Conservation (phyloP, 192 early-diverging fungal species). For the Umbelopsis vinacea region DNA sequence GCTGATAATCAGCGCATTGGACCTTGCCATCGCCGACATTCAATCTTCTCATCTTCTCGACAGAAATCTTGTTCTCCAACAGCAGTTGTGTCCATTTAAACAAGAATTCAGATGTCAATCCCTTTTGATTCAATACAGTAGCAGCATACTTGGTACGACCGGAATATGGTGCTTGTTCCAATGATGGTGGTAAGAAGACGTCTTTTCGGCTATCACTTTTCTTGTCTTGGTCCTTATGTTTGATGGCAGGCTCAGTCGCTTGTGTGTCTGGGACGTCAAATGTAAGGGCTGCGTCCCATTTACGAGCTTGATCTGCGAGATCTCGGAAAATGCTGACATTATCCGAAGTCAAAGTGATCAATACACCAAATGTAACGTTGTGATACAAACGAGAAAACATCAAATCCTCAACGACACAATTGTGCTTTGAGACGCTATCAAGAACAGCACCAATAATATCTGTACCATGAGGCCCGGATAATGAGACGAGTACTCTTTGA, state of each 20-base stretch:
- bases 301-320: conserved; percentile 71
- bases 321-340: conserved; percentile 81
- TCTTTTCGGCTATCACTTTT: conserved; percentile 19
- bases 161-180: conserved; percentile 87
- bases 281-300: conserved; percentile 85
- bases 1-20: conserved; percentile 82
- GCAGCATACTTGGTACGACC: conserved; percentile 86
- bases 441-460: conserved; percentile 89
- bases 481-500: conserved; percentile 81
- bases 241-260: conserved; percentile 55
- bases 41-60: conserved; percentile 87
- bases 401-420: conserved; percentile 85
- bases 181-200: conserved; percentile 47
- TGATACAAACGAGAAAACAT: conserved; percentile 88
- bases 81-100: conserved; percentile 82
- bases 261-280: conserved; percentile 78
- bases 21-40: conserved; percentile 63
- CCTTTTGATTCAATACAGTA: conserved; percentile 84
- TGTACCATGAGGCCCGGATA: conserved; percentile 88
- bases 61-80: conserved; percentile 76
- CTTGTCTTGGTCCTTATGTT: conserved; percentile 45
- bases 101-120: conserved; percentile 75
- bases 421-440: conserved; percentile 70
- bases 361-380: conserved; percentile 93
- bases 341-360: conserved; percentile 73